Conservation (phyloP, 2,329 filamentous ascomycete species). For the Lanzia echinophila region DNA sequence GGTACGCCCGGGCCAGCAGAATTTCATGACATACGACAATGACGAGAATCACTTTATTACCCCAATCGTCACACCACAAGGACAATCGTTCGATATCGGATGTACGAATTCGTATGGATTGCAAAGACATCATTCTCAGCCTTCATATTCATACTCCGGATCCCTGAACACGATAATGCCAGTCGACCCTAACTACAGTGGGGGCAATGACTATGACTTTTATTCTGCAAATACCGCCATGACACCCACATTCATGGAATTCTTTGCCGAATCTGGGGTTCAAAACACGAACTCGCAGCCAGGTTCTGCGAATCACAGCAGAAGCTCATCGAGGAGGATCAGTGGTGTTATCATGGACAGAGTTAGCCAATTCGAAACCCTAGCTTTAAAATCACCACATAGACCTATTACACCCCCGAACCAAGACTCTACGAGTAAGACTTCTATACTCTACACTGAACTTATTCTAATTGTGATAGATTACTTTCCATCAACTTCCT, state of each 20-base stretch:
- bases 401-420: slow-evolving; percentile 57
- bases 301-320: slow-evolving; percentile 21
- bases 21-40: slow-evolving; percentile 26
- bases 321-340: slow-evolving; percentile 39
- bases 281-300: slow-evolving; percentile 15
- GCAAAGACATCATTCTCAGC: slow-evolving; percentile 12
- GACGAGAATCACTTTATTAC: slow-evolving; percentile 52
- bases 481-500: slow-evolving; percentile 62
- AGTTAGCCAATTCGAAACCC: slow-evolving; percentile 51
- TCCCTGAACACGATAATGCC: slow-evolving; percentile 38
- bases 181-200: slow-evolving; percentile 32
- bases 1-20: slow-evolving; percentile 63
- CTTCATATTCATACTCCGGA: slow-evolving; percentile 31
- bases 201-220: slow-evolving; percentile 27
- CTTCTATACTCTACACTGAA: not conserved
- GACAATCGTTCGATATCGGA: slow-evolving; percentile 45
- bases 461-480: slow-evolving; percentile 36
- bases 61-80: slow-evolving; percentile 48
- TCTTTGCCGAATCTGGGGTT: slow-evolving; percentile 24
- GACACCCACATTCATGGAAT: slow-evolving; percentile 29
- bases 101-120: slow-evolving; percentile 31
- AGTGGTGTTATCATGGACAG: slow-evolving; percentile 56
- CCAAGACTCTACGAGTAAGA: slow-evolving; percentile 54
- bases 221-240: slow-evolving; percentile 23
- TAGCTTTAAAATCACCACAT: slow-evolving; percentile 38